Base-by-base conservation (phyloP, 768 basidiomycete species). In the Russula earlei region DNA sequence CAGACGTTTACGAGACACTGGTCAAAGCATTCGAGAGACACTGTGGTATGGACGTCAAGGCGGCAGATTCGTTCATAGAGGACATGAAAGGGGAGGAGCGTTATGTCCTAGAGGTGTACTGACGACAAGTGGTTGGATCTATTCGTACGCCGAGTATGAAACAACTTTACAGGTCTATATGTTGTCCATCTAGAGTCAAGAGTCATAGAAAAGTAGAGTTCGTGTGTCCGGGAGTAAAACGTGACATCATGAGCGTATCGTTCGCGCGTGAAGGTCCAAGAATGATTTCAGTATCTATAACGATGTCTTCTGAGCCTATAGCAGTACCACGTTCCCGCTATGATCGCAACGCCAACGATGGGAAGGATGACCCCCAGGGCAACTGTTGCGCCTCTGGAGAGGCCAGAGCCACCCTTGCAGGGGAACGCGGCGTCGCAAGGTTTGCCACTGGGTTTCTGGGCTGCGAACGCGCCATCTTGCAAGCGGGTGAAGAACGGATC, bases 81-180 rank as follows among this genome's bases (percentile, higher is more conserved):
- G 75, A 83, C 43, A 70, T 94, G 65, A 96, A 99, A 74, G 95
- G 94, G 69, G 91, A 93, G 64, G 96, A 98, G 70, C 85, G 95
- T 43, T 99, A 98, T 70, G 92, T 99, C 9, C 79, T 98, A 22
- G 96, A 99, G 80, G 96, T 91, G 22, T 64, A 63, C 48, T 65
- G 24, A 56, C 19, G 14, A 1, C 31, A 14, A 20, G 12, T 5
- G 8, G 24, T 51, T 40, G 29, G 14, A 20, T 41, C 5, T 12
- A 27, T 9, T 10, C 44, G 9, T 15, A 2, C 2, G 12, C 36
- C 14, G 11, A 19, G 34, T 12, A 14, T n/a, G 11, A 4, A 19
- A 49, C 22, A 27, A n/a, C n/a, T n/a, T n/a, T 31, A 48, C 25
- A 29, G 14, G 24, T 34, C 15, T 33, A 15, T 12, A 29, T 45